phyloP scores from a whole-genome alignment of 495 filamentous ascomycete genomes.

The Penicillium argentinense region DNA sequence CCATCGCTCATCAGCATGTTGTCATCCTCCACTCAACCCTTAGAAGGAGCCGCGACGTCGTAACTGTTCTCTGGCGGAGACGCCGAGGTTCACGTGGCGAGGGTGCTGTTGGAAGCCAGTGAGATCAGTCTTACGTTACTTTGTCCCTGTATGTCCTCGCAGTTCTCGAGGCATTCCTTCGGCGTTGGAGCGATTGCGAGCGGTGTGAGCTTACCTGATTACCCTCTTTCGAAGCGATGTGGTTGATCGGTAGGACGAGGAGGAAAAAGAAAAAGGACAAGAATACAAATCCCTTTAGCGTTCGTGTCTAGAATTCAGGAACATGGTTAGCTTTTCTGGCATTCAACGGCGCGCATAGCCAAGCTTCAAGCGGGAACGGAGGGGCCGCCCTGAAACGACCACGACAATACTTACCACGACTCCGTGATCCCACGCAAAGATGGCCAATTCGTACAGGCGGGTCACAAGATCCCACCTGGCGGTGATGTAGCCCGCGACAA shows the following conservation, averaged over 20 bases:
- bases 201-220: constrained; percentile 51
- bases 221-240: constrained; percentile 67
- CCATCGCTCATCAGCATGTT: constrained; percentile 80
- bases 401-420: constrained; percentile 72
- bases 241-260: constrained; percentile 70
- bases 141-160: too few species aligned
- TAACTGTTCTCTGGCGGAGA: constrained; percentile 94
- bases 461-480: constrained; percentile 98
- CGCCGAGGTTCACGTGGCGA: constrained; percentile 73
- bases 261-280: constrained; percentile 76
- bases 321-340: constrained; percentile 4
- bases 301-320: constrained; percentile 52
- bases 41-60: constrained; percentile 93
- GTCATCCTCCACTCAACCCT: constrained; percentile 65
- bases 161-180: neutral
- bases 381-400: constrained; percentile 9
- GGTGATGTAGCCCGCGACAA: constrained; percentile 98
- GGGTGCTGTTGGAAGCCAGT: constrained; percentile 64
- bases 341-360: neutral
- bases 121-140: constrained; percentile 7
- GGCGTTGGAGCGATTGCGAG: neutral
- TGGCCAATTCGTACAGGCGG: constrained; percentile 89
- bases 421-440: constrained; percentile 98
- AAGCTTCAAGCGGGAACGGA: constrained; percentile 10
- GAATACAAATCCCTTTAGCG: constrained; percentile 70